Percentiles rank a stretch among this genome's conserved stretches.
Evolutionary conservation across 2,329 filamentous ascomycete genomes (phyloP).

Genomic region (Neofusicoccum laricinum): DNA sequence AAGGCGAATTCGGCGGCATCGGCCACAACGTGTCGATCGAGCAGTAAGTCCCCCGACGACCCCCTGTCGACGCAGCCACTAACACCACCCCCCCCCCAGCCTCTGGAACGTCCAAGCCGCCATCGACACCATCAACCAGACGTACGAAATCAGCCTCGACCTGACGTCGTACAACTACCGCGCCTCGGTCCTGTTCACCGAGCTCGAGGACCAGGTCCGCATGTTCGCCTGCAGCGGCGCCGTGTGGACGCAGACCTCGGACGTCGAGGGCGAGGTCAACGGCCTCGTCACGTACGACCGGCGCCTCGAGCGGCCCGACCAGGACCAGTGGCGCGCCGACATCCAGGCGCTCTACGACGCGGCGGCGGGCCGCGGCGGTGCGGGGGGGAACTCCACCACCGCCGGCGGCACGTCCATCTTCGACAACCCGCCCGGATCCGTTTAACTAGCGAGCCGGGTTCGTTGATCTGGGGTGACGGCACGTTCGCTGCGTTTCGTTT

Average conservation of each 20-base stretch:
- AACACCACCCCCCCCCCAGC: slow-evolving; percentile 32
- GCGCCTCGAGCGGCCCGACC: slow-evolving; percentile 56
- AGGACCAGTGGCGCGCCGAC: slow-evolving; percentile 58
- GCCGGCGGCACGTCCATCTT: no score
- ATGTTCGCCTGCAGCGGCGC: slow-evolving; percentile 63
- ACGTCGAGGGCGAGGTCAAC: slow-evolving; percentile 73
- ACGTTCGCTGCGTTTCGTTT: no score
- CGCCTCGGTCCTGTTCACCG: slow-evolving; percentile 49
- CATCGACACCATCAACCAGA: slow-evolving; percentile 61
- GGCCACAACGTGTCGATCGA: slow-evolving; percentile 63
- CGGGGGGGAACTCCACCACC: no score
- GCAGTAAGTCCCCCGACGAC: slow-evolving; percentile 50
- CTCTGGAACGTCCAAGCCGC: slow-evolving; percentile 63
- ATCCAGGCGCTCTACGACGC: slow-evolving; percentile 61
- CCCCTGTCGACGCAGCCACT: neutral
- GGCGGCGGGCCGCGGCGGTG: neutral
- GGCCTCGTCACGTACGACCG: slow-evolving; percentile 69
- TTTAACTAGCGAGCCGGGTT: no score
- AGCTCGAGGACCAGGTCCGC: slow-evolving; percentile 50
- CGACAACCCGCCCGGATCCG: no score
- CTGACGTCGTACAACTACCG: slow-evolving; percentile 66
- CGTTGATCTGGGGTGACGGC: no score
- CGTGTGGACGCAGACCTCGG: slow-evolving; percentile 71
- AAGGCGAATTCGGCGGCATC: slow-evolving; percentile 70
- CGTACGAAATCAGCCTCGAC: slow-evolving; percentile 63